Base-by-base conservation (phyloP, 139 green algal species). In the Coelastrella sp. region DNA sequence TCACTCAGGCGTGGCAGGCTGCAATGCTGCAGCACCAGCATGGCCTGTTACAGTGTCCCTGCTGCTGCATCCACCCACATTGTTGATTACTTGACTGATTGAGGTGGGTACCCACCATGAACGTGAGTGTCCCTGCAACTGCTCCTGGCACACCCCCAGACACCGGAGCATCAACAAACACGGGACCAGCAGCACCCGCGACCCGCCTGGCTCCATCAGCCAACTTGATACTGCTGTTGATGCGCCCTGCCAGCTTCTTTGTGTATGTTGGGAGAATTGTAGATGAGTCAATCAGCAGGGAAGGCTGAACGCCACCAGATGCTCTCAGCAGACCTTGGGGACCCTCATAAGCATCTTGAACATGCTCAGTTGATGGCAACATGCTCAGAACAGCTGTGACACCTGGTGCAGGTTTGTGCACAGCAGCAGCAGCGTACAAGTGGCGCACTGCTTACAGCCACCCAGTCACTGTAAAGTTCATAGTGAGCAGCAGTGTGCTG, bases 91-190 rank as follows among this genome's bases (percentile, higher is more conserved):
- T 49, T 49, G 1, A 49, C 35, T 49, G 1, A 49, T 49, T 49
- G 35, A 49, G 35, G 35, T 49, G 35, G 35, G 35, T 49, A 49
- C 72, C 25, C 24, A 92, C 88, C 91, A 94, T 94, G 81, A 94
- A 94, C 0, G 91, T 92, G 4, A 94, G 85, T 6, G 81, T 92
- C 24, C 68, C 91, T 19, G n/a, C 72, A 6, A 61, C 61, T 14
- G 91, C 91, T 15, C 85, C 91, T 7, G 80, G 60, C 19, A 94
- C 91, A 1, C 91, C 91, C 6, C 91, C 91, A 25, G 85, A 91
- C 14, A 94, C 91, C 22, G 89, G 91, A 15, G 89, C 89, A 72
- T 92, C 91, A 17, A 92, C 82, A 60, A 93, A 88, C 35, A 86
- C 72, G 15, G 81, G 81, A 72, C 86, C 61, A 7, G 57, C 25